These are phyloP conservation scores for Saccharomyces hybrid DNA, from an alignment of 1,139 yeast genomes.

Conservation along the genomic window DNA sequence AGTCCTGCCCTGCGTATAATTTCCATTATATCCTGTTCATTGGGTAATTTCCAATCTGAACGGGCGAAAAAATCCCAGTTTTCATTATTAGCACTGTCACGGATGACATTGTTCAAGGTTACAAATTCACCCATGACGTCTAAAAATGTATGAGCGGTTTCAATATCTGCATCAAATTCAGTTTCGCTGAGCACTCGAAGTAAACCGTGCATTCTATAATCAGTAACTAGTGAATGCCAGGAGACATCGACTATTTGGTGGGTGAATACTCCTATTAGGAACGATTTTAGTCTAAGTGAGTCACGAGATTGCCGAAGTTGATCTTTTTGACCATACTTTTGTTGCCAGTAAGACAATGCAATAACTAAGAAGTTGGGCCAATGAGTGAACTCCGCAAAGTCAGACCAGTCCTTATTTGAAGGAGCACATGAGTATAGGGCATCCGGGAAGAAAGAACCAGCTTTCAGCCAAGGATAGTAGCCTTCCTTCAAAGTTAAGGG, in stretches of 20 bases:
- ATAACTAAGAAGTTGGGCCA: slow-evolving; percentile 54
- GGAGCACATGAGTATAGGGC: slow-evolving; percentile 48
- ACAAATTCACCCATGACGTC: slow-evolving; percentile 57
- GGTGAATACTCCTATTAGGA: slow-evolving; percentile 45
- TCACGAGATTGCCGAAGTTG: slow-evolving; percentile 18
- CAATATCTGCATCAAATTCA: slow-evolving; percentile 44
- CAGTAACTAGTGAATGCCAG: slow-evolving; percentile 53
- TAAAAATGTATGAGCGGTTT: slow-evolving; percentile 42
- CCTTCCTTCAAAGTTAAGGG: slow-evolving; percentile 10
- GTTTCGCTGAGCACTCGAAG: slow-evolving; percentile 39
- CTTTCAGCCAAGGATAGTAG: slow-evolving; percentile 29
- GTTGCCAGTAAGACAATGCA: slow-evolving; percentile 38
- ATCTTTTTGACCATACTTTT: slow-evolving; percentile 25
- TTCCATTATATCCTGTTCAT: slow-evolving; percentile 34
- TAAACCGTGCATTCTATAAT: slow-evolving; percentile 39
- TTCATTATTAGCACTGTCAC: slow-evolving; percentile 21
- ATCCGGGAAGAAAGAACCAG: slow-evolving; percentile 60
- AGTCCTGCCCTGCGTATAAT: slow-evolving; percentile 20
- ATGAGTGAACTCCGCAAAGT: slow-evolving; percentile 52
- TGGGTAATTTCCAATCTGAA: slow-evolving; percentile 41
- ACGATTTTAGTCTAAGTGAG: slow-evolving; percentile 38
- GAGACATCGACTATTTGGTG: slow-evolving; percentile 55
- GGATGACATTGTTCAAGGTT: slow-evolving; percentile 35
- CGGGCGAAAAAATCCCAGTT: slow-evolving; percentile 28
- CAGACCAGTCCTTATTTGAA: slow-evolving; percentile 31